phyloP scores from a whole-genome alignment of 169 alveolate species.

The Plasmodium malariae region DNA sequence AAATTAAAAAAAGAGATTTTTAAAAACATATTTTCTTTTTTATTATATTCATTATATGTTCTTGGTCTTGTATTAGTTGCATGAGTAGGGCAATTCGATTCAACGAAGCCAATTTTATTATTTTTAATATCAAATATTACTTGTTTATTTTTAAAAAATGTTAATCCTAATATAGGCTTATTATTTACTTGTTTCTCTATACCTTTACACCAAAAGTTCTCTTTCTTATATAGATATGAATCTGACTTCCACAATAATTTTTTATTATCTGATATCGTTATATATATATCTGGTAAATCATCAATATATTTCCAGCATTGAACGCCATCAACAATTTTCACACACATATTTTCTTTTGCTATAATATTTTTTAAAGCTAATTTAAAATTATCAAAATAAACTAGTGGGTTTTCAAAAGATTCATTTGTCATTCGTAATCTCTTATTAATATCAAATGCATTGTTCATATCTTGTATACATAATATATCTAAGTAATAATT shows the following conservation, averaged over 20 bases:
- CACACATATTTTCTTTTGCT: slow-evolving; percentile 39
- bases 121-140: slow-evolving; percentile 78
- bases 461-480: slow-evolving; percentile 61
- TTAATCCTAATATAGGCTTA: slow-evolving; percentile 84
- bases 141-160: slow-evolving; percentile 82
- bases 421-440: slow-evolving; percentile 32
- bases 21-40: slow-evolving; percentile 41
- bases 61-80: slow-evolving; percentile 54
- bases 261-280: slow-evolving; percentile 21
- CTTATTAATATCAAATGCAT: slow-evolving; percentile 39
- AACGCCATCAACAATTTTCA: slow-evolving; percentile 58
- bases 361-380: slow-evolving; percentile 41
- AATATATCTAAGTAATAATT: slow-evolving; percentile 44
- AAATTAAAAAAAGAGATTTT: slow-evolving; percentile 33
- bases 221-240: slow-evolving; percentile 60
- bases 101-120: slow-evolving; percentile 77
- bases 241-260: slow-evolving; percentile 50
- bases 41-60: slow-evolving; percentile 70
- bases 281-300: slow-evolving; percentile 38
- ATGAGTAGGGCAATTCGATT: slow-evolving; percentile 58
- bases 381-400: slow-evolving; percentile 40
- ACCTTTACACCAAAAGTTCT: slow-evolving; percentile 86
- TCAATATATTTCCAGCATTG: slow-evolving; percentile 68
- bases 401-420: slow-evolving; percentile 8
- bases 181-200: slow-evolving; percentile 77